Evolutionary conservation across 2,329 filamentous ascomycete species (phyloP), one percentile per base, ranked within the genome.

Genomic region (Raffaelea deltoideospora): DNA sequence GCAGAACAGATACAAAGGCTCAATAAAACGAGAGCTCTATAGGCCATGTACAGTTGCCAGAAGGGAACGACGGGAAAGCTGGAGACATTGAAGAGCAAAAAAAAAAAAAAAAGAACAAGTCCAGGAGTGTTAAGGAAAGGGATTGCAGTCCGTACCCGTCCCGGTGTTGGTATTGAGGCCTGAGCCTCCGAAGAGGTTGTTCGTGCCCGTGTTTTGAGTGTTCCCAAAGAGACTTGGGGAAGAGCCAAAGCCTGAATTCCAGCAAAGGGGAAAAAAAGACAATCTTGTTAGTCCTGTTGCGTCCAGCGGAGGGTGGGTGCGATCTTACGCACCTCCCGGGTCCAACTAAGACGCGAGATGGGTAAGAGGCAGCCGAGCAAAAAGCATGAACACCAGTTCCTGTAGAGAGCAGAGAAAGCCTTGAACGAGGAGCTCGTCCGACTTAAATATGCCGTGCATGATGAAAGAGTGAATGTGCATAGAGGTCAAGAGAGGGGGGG

Each of bases 141-240:
- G 13, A 26, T 8, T 26, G 23, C 23, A n/a, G n/a, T n/a, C n/a
- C n/a, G n/a, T n/a, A n/a, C n/a, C n/a, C n/a, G n/a, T n/a, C n/a
- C 40, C 39, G 41, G 41, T 37, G 37, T 44, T 43, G 33, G 65
- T 66, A 43, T 70, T 69, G n/a, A 69, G 54, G 32, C 64, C 58
- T 33, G 54, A 53, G 15, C 59, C 57, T 32, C 28, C 28, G 18
- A 30, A 30, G 11, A 30, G 28, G 28, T 52, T 47, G 34, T 48
- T n/a, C n/a, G n/a, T 52, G 32, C 48, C n/a, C 5, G 28, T 30
- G 28, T 5, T 5, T 18, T 30, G 28, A 15, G 5, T 30, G 18
- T 13, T 45, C 32, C 59, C 60, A 40, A 61, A 61, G 27, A 50
- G 49, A 44, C 45, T 48, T 40, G 53, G 53, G 37, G 51, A 51